A percentile compares a stretch with the other conserved stretches of the same genome.
These are phyloP conservation scores for Fusarium xylarioides DNA, from an alignment of 2,329 filamentous ascomycete genomes.

Conservation along the genomic window DNA sequence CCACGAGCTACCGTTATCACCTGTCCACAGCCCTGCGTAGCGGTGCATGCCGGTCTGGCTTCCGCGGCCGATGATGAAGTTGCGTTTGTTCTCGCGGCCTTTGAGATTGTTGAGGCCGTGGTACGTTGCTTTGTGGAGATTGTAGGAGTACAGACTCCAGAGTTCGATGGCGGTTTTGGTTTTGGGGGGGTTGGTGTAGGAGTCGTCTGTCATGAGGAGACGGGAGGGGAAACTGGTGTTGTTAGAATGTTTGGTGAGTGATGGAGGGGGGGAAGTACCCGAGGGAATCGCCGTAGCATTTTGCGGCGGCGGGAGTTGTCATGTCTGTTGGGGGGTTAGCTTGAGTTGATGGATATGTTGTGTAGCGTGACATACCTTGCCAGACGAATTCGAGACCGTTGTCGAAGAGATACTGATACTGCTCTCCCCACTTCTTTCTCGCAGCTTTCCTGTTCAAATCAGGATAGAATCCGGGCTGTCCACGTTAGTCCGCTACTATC, in stretches of 20 bases:
- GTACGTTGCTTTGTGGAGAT: not conserved
- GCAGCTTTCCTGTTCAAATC: not conserved
- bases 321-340: not conserved
- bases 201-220: not conserved
- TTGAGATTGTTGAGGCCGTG: not conserved
- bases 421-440: not conserved
- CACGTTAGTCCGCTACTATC: rapidly evolving
- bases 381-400: constrained; percentile 3
- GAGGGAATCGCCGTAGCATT: not conserved
- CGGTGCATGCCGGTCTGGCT: not conserved
- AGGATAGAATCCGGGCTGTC: not conserved
- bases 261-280: not conserved
- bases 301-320: not conserved
- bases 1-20: constrained; percentile 2
- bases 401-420: constrained; percentile 1
- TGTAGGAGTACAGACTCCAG: not conserved
- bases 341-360: not conserved
- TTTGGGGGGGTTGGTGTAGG: not conserved
- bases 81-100: not conserved
- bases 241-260: not conserved
- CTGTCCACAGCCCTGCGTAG: not conserved
- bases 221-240: not conserved
- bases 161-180: constrained; percentile 2
- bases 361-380: not conserved
- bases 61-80: constrained; percentile 1